Base-by-base conservation (phyloP, 805 yeast species). In the Starmera dryadoides region DNA sequence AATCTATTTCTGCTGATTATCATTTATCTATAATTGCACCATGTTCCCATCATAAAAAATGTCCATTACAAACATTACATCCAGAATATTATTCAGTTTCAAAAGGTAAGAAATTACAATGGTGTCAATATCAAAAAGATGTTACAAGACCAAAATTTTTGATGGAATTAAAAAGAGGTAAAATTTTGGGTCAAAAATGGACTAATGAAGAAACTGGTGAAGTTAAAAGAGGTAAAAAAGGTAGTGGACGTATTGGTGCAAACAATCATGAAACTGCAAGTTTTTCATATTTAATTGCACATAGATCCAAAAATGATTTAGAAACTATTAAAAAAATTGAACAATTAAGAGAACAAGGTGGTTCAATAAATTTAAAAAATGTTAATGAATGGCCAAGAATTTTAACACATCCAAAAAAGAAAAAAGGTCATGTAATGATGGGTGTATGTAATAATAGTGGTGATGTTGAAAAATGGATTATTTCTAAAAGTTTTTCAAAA, bases 111-210 rank as follows among this genome's bases (percentile, higher is more conserved):
- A 70, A 77, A 42, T 64, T 84, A 37, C 74, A 73, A 40, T 86
- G 88, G 69, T 87, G 97, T 55, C 75, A 82, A 35, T 88, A 79
- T 55, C 74, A 73, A 38, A 81, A 84, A 41, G 70, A 75, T 18
- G 79, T 89, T 7, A 73, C 74, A 45, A 72, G 98, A 52, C 98
- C 98, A 2, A 69, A 70, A 46, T 93, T 72, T 50, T 66, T 81
- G n/a, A 60, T 82, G 62, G 97, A 93, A 53, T 69, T 93, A 53
- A 91, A 89, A 56, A 75, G 81, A 56, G 98, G 98, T 10, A 72
- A 76, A 41, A 64, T 75, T 28, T 63, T 91, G 40, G 81, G 95
- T 0, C 73, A 84, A 0, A 64, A 67, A 39, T 91, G 98, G 97
- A 58, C 55, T 28, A 56, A 63, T n/a, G 59, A 73, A 4, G 71